phyloP scores from a whole-genome alignment of 345 rosid genomes.

The Dipteronia sinensis region DNA sequence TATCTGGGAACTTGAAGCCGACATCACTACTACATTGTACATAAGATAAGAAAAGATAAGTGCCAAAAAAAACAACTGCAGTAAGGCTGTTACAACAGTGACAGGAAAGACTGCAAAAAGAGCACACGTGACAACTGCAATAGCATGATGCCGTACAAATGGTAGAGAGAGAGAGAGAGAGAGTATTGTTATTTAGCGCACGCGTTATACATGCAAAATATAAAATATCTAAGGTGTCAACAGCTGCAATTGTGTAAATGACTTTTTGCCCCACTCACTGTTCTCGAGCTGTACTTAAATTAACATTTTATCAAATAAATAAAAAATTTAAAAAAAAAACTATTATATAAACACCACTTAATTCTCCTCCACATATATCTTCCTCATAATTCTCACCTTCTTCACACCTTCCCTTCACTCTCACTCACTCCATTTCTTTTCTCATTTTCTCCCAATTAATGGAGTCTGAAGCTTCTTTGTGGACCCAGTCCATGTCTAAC shows the following conservation, averaged over 20 bases:
- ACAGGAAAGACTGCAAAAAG: not conserved
- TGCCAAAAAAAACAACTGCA: too few species aligned
- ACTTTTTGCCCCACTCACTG: not conserved
- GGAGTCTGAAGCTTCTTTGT: conserved; percentile 22
- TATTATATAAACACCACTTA: not conserved
- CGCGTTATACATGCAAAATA: conserved; percentile 25
- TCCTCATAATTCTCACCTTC: not conserved
- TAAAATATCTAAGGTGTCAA: not conserved
- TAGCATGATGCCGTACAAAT: not conserved
- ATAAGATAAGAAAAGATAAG: too few species aligned
- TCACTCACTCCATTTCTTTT: not conserved
- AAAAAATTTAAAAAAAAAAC: not conserved
- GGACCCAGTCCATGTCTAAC: conserved; percentile 20
- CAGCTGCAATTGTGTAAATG: not conserved
- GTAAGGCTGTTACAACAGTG: not conserved
- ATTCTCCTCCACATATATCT: not conserved
- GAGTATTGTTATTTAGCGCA: conserved; percentile 15
- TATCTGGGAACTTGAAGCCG: too few species aligned
- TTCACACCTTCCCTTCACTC: not conserved
- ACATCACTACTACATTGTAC: too few species aligned
- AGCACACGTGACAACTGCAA: too few species aligned
- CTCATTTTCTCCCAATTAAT: conserved; percentile 12
- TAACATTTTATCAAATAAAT: too few species aligned
- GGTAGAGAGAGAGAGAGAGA: not conserved
- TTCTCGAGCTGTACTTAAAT: too few species aligned